Base-by-base conservation (phyloP, 1,284 basidiomycete species). In the Phylloboletellus chloephorus region DNA sequence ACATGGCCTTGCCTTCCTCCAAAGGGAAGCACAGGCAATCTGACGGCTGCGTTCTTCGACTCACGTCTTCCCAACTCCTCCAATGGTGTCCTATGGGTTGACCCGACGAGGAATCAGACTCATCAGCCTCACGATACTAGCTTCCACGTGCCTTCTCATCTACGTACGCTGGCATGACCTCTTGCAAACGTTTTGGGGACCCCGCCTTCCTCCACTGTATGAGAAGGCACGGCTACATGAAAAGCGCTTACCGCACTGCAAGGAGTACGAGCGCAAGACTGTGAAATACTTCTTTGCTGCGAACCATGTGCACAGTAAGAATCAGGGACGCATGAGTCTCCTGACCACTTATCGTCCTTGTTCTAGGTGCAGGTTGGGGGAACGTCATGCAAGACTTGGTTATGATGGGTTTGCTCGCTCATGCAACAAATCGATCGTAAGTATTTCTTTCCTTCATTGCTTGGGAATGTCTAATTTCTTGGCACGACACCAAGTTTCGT, bases 371-470 rank as follows among this genome's bases (percentile, higher is more conserved):
- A 1, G 68, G 65, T 4, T 70, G 64, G 67, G 68, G 61, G 0
- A 71, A 69, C 29, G 56, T 68, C 3, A 65, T 71, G 61, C 67
- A 69, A 44, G 68, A 71, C 37, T 52, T 59, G 43, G 49, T 67
- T 16, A 52, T 69, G 52, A 63, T 54, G 43, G 52, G 47, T 21
- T 46, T 63, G 17, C 52, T 69, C 7, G 64, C 63, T 0, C 57
- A 68, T 41, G 35, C 49, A 4, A 46, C 54, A 5, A 56, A 59
- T 36, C 53, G 62, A 43, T 58, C 63, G 65, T 69, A 41, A 54
- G 67, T 57, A 34, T 23, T 26, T 25, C 30, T 15, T 28, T 10
- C 11, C 7, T 23, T 26, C 32, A 8, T 23, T 22, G 10, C 34
- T 5, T 24, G 26, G 13, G 24, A 23, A 11, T 17, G 5, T 32